Evolutionary conservation across 2,329 filamentous ascomycete genomes (phyloP), one percentile per base, ranked within the genome.

Genomic region (Coleophoma crateriformis): DNA sequence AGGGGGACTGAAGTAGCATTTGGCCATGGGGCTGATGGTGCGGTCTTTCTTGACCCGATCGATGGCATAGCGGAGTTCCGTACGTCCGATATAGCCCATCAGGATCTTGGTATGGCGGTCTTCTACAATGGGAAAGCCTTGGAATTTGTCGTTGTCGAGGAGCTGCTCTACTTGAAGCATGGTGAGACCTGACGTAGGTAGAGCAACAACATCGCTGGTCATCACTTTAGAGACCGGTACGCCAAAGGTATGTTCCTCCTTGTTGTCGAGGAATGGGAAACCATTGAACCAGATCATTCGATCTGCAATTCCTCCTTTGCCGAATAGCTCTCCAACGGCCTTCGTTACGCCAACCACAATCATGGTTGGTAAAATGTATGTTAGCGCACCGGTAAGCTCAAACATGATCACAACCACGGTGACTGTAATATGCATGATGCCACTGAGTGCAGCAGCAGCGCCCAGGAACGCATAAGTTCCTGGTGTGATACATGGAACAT

Each of bases 331-430:
- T 54, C 88, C 85, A 43, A 99, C 88, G 13, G 88, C 88, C 73
- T 99, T 99, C 37, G 92, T 97, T 33, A 96, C 87, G 45, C 94
- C 94, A 2, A 97, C 94, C 1, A 97, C 94, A 59, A 99, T 96
- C 94, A 99, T 99, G 13, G 92, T 97, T 0, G 94, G 94, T 27
- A 99, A 73, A 56, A 99, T 97, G 64, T 99, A 99, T 2, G 91
- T 96, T 52, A 97, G 73, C 7, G 94, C 94, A n/a, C 94, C 94
- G 0, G 94, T 99, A 45, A 99, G 78, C 69, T 99, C 94, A 63
- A 97, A 97, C 94, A 99, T 97, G 68, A 99, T 99, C 62, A 99
- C 94, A 2, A 96, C 92, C 10, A 99, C 90, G 0, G 91, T 95
- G 14, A 99, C 84, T 0, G 92, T 96, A 54, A 99, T 88, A 68